phyloP scores from a whole-genome alignment of 1,284 basidiomycete genomes.

The Sphaerobolus stellatus region DNA sequence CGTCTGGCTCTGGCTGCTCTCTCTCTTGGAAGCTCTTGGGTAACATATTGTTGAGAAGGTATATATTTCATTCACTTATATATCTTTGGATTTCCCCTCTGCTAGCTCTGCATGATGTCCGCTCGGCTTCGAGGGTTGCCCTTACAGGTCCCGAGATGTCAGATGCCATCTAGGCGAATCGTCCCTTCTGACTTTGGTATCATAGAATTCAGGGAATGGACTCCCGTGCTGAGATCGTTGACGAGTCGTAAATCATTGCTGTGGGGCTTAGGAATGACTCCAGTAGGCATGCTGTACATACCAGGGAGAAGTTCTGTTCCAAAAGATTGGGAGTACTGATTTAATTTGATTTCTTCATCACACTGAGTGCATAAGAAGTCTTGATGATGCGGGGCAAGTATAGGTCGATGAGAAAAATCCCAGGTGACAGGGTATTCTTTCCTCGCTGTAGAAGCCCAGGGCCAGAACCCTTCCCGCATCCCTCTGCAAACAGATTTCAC shows the following conservation, averaged over 20 bases:
- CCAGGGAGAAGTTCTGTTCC: slow-evolving; percentile 40
- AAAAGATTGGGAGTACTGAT: slow-evolving; percentile 38
- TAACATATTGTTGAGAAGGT: no score
- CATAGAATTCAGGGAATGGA: slow-evolving; percentile 39
- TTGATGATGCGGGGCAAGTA: neutral
- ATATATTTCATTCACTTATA: no score
- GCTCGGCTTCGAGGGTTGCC: no score
- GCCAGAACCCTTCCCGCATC: slow-evolving; percentile 54
- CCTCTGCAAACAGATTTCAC: slow-evolving; percentile 69
- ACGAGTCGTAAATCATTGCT: slow-evolving; percentile 38
- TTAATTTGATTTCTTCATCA: slow-evolving; percentile 31
- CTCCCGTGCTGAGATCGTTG: slow-evolving; percentile 36
- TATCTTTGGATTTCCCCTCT: no score
- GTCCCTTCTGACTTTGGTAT: slow-evolving; percentile 24
- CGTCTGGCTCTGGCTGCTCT: no score
- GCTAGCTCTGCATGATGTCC: no score
- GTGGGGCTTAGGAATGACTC: slow-evolving; percentile 40
- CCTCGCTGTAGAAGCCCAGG: slow-evolving; percentile 32
- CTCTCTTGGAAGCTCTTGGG: no score
- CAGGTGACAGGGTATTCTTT: slow-evolving; percentile 21
- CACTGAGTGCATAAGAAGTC: slow-evolving; percentile 33
- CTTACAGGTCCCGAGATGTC: no score
- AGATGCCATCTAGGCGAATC: slow-evolving; percentile 33
- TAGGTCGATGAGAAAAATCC: slow-evolving; percentile 23
- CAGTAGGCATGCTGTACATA: slow-evolving; percentile 44